These are phyloP conservation scores for Cladobotryum protrusum DNA, from an alignment of 2,329 filamentous ascomycete species.

Conservation along the genomic window DNA sequence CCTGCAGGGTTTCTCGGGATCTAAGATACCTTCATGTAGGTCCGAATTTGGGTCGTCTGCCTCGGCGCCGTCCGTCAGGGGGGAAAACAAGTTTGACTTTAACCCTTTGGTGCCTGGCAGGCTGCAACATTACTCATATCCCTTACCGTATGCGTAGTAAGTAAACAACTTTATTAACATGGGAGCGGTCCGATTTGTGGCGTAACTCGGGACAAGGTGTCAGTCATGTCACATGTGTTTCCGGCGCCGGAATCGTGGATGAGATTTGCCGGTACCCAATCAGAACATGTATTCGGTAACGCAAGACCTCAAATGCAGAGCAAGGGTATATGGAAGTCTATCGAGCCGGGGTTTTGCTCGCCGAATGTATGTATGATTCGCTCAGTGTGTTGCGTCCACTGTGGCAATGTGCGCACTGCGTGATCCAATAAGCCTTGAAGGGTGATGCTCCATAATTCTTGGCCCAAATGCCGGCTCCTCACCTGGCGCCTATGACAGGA, in stretches of 20 bases:
- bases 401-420: too few relatives aligned
- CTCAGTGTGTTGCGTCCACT: too few relatives aligned
- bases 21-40: neutral
- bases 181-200: too few relatives aligned
- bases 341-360: neutral
- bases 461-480: neutral
- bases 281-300: neutral
- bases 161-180: neutral
- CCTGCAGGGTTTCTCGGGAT: neutral
- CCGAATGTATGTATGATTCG: too few relatives aligned
- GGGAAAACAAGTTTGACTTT: neutral
- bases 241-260: neutral
- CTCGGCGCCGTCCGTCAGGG: neutral
- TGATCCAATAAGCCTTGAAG: too few relatives aligned
- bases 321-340: neutral
- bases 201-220: neutral
- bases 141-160: neutral
- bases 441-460: neutral
- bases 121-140: neutral
- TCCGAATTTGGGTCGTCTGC: neutral
- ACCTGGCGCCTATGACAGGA: too few relatives aligned
- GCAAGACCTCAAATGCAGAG: neutral
- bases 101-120: neutral
- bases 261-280: constrained; percentile 1
- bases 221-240: neutral